Percentiles rank a stretch among this genome's conserved stretches.
These are phyloP conservation scores for Zhuliangozyma blackwelliae DNA, from an alignment of 1,139 yeast species.

Conservation along the genomic window DNA sequence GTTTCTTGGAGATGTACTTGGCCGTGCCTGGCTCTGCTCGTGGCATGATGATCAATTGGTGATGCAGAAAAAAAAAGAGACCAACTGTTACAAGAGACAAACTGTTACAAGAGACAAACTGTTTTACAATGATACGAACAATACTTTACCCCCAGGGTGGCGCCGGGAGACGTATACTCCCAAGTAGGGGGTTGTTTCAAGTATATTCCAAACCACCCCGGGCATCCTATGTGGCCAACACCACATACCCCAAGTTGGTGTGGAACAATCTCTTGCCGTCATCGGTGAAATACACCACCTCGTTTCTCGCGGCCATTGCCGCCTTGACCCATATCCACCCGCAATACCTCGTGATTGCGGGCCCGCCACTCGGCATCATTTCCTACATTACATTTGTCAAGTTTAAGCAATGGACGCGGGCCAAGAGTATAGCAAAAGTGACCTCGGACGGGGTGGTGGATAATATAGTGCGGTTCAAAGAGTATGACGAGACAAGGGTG, in stretches of 20 bases:
- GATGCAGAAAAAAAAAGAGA: too few species aligned
- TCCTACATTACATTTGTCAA: background rate
- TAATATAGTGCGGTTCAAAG: constrained; percentile 18
- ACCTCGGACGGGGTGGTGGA: constrained; percentile 14
- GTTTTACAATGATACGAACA: too few species aligned
- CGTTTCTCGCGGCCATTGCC: constrained; percentile 22
- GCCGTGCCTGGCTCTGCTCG: constrained; percentile 76
- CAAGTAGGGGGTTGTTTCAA: background rate
- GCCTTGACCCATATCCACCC: constrained; percentile 37
- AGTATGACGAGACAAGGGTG: constrained; percentile 33
- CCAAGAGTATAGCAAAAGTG: too few species aligned
- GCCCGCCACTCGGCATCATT: constrained; percentile 25
- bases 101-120: too few species aligned
- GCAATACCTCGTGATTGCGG: constrained; percentile 28
- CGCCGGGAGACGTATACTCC: background rate
- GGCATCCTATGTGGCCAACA: constrained; percentile 26
- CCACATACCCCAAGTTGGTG: constrained; percentile 18
- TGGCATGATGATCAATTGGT: constrained; percentile 13
- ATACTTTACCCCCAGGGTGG: too few species aligned
- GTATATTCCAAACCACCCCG: constrained; percentile 23
- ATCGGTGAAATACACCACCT: constrained; percentile 26
- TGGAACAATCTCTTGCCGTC: constrained; percentile 29
- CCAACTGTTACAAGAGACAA: too few species aligned
- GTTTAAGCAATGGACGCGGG: too few species aligned
- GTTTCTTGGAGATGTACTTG: constrained; percentile 71